These are phyloP conservation scores for Coriolopsis trogii DNA, from an alignment of 1,284 basidiomycete genomes.

Conservation along the genomic window DNA sequence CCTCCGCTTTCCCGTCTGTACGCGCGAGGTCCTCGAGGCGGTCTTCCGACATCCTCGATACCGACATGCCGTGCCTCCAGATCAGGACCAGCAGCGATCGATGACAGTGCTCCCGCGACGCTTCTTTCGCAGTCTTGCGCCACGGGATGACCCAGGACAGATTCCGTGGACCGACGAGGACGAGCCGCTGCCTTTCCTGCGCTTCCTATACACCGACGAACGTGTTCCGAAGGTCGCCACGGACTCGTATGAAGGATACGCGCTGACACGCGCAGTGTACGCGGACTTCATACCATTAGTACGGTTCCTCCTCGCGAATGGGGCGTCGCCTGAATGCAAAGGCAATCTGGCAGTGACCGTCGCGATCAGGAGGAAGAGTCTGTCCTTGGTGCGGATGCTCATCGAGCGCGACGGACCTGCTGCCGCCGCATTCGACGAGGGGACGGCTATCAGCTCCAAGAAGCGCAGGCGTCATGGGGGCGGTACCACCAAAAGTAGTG, in stretches of 20 bases:
- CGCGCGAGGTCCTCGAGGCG: slow-evolving; percentile 52
- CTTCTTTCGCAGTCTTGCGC: slow-evolving; percentile 57
- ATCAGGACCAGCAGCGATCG: slow-evolving; percentile 2
- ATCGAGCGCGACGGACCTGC: slow-evolving; percentile 56
- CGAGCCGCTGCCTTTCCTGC: slow-evolving; percentile 64
- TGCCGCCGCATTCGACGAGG: not conserved
- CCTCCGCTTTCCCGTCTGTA: slow-evolving; percentile 70
- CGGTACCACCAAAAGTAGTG: not conserved
- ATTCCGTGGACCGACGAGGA: slow-evolving; percentile 40
- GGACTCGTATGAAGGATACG: slow-evolving; percentile 76
- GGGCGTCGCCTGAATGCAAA: slow-evolving; percentile 69
- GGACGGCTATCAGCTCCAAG: not conserved
- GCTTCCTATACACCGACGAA: slow-evolving; percentile 50
- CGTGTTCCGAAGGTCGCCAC: slow-evolving; percentile 45
- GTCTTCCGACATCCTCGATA: slow-evolving; percentile 40
- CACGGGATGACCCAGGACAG: slow-evolving; percentile 35
- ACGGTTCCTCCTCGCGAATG: slow-evolving; percentile 67
- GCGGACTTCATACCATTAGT: slow-evolving; percentile 66
- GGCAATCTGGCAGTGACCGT: slow-evolving; percentile 67
- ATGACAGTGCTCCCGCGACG: slow-evolving; percentile 57
- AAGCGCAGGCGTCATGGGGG: slow-evolving; percentile 2
- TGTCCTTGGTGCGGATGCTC: slow-evolving; percentile 70
- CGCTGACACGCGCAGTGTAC: slow-evolving; percentile 75
- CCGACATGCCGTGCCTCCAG: slow-evolving; percentile 5
- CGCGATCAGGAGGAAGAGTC: slow-evolving; percentile 72